Conservation (phyloP, 768 basidiomycete species). For the Collybia nuda region DNA sequence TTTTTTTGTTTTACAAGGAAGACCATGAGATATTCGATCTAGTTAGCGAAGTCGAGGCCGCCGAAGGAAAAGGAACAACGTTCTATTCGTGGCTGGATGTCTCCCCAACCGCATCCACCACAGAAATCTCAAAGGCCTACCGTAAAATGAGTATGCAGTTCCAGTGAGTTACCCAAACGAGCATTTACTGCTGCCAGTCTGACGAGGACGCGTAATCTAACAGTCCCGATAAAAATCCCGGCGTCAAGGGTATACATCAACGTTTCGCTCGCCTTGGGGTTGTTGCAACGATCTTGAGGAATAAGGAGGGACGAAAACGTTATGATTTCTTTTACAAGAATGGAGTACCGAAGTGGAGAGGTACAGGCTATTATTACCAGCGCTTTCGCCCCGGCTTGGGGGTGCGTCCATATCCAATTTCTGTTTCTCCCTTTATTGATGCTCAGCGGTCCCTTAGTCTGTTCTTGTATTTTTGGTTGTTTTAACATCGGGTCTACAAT, state of each 20-base stretch:
- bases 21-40: slow-evolving; percentile 98
- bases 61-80: slow-evolving; percentile 92
- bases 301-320: slow-evolving; percentile 73
- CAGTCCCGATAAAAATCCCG: slow-evolving; percentile 96
- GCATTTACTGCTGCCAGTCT: background rate
- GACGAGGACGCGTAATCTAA: background rate
- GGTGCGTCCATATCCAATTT: slow-evolving; percentile 36
- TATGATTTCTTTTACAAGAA: slow-evolving; percentile 97
- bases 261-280: slow-evolving; percentile 92
- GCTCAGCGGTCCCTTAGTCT: slow-evolving; percentile 41
- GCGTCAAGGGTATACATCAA: slow-evolving; percentile 78
- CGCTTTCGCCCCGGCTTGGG: slow-evolving; percentile 93
- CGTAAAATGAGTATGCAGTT: slow-evolving; percentile 86
- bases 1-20: slow-evolving; percentile 47
- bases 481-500: slow-evolving; percentile 81
- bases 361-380: slow-evolving; percentile 95
- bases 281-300: slow-evolving; percentile 78
- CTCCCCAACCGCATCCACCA: slow-evolving; percentile 64
- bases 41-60: slow-evolving; percentile 72
- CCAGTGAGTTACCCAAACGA: slow-evolving; percentile 61
- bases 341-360: slow-evolving; percentile 95
- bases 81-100: slow-evolving; percentile 96
- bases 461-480: slow-evolving; percentile 77
- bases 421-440: slow-evolving; percentile 1
- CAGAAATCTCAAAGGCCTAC: slow-evolving; percentile 88